Evolutionary conservation across 2,329 filamentous ascomycete species (phyloP), one percentile per base, ranked within the genome.

Genomic region (Cercospora sp.): DNA sequence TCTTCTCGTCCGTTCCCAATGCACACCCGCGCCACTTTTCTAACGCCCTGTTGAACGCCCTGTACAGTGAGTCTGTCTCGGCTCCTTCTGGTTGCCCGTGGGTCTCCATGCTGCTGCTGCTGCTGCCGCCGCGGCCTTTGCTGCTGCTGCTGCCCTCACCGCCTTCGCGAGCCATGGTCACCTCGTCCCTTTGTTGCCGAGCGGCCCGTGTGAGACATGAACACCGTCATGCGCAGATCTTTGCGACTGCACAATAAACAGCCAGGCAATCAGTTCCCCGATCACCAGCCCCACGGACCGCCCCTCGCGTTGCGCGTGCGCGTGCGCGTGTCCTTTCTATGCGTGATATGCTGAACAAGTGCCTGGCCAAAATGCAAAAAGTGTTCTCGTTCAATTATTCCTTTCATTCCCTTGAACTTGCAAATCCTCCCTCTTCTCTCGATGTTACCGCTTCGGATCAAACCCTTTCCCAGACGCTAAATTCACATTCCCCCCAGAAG

Each of bases 381-480:
- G 16, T 42, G 16, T 42, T 42, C 36, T 42, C 9, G 16, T 42
- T 42, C 36, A 42, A 42, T 42, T 42, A 16, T 42, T 42, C 33
- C 33, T 39, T 42, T 42, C 36, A 3, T n/a, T 42, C 7, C 36
- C 36, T n/a, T n/a, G 36, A 42, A 42, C 16, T 42, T n/a, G 36
- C 36, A 42, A 4, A n/a, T n/a, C 16, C 36, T 7, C n/a, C 36
- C 36, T 33, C 33, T 42, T 26, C 36, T 18, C 42, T 16, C 6
- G 9, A 58, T 65, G 51, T 61, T 63, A 66, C 61, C 63, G 57
- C 42, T 65, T 68, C 23, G 67, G 67, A 68, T 75, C 72, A 67
- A 74, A 74, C 26, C 68, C 72, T 61, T 74, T 74, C 7, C 65
- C 70, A 26, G 63, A 60, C 30, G 68, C 66, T 13, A 67, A 51